A percentile compares a stretch with the other conserved stretches of the same genome.
Evolutionary conservation across 73 alveolate genomes (phyloP).

Genomic region (Diophrys appendiculata): DNA sequence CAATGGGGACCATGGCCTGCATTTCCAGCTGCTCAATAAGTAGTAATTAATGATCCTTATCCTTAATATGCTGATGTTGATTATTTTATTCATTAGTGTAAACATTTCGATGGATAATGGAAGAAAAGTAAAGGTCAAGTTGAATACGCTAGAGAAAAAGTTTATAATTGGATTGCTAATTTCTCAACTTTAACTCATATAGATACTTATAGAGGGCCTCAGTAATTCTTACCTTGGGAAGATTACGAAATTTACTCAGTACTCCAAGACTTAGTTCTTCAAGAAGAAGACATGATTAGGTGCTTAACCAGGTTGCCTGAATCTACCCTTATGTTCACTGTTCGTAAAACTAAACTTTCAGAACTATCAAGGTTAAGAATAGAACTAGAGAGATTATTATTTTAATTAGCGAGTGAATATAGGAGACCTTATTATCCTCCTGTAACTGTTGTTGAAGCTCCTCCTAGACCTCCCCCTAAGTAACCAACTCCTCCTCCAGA

Average conservation of each 20-base stretch:
- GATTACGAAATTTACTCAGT: constrained; percentile 37
- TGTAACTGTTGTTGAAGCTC: constrained; percentile 38
- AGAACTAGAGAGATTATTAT: constrained; percentile 52
- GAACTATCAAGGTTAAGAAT: constrained; percentile 46
- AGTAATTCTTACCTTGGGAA: constrained; percentile 60
- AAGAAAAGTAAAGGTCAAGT: constrained; percentile 25
- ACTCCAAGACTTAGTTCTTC: constrained; percentile 29
- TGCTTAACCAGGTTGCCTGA: constrained; percentile 45
- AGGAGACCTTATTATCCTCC: constrained; percentile 60
- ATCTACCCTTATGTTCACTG: constrained; percentile 21
- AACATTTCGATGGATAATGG: constrained; percentile 39
- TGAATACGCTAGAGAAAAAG: constrained; percentile 47
- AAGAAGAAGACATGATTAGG: constrained; percentile 49
- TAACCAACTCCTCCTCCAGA: constrained; percentile 39
- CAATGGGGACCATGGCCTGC: constrained; percentile 1
- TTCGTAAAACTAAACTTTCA: constrained; percentile 34
- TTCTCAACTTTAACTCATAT: constrained; percentile 34
- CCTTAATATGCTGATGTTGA: constrained; percentile 10
- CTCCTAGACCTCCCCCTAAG: constrained; percentile 29
- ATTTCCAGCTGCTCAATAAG: not conserved
- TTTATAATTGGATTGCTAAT: constrained; percentile 42
- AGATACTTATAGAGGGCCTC: constrained; percentile 51
- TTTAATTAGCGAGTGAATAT: constrained; percentile 45
- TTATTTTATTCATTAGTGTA: constrained; percentile 18
- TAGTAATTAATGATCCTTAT: not conserved